These are phyloP conservation scores for Tinospora cordifolia DNA, from an alignment of 164 flowering plant genomes.

Conservation along the genomic window DNA sequence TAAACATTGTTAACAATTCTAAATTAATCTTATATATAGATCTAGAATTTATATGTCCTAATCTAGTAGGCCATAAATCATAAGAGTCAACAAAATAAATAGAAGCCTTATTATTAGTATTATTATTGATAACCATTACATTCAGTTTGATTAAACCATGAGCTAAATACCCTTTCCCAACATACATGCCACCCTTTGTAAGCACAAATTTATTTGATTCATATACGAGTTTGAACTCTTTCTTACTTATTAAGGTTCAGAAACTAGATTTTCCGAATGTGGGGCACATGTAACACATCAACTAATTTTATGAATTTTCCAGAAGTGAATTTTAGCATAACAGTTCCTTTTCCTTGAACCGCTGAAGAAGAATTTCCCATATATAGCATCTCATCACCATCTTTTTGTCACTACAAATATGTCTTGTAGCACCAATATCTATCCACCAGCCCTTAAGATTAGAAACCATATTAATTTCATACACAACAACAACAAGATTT, in stretches of 20 bases:
- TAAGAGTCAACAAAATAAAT: background rate
- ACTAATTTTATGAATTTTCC: background rate
- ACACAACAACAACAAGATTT: background rate
- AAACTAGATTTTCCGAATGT: too few species aligned
- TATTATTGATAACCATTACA: background rate
- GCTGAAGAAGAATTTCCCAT: constrained; percentile 7
- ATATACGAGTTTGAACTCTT: background rate
- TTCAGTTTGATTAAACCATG: constrained; percentile 4
- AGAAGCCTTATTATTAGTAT: background rate
- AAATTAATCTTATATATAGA: background rate
- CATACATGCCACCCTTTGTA: constrained; percentile 1
- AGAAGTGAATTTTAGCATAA: constrained; percentile 2
- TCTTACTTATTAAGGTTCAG: too few species aligned
- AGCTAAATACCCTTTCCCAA: background rate
- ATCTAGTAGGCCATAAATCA: background rate
- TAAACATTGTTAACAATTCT: background rate
- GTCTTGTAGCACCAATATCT: background rate
- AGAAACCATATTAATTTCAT: background rate
- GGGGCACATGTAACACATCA: too few species aligned
- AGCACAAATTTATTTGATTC: constrained; percentile 11
- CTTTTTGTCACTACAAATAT: background rate
- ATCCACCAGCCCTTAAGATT: background rate
- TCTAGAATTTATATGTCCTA: constrained; percentile 5
- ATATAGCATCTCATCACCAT: background rate
- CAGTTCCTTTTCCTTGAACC: background rate